phyloP scores from a whole-genome alignment of 768 basidiomycete genomes.

The Boletales sp. region DNA sequence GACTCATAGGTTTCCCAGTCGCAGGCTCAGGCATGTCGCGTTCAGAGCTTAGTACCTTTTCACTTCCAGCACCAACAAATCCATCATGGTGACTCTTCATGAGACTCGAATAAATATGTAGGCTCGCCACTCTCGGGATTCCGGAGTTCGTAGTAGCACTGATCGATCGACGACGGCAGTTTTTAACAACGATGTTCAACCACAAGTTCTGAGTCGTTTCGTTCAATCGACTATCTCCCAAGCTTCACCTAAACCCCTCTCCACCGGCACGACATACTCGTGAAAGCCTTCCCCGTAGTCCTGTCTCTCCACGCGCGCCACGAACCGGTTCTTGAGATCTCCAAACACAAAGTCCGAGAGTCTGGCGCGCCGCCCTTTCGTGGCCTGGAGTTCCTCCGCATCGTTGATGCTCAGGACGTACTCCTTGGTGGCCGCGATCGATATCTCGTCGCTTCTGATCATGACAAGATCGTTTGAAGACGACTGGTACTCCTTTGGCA shows the following conservation, averaged over 20 bases:
- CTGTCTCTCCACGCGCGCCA: neutral
- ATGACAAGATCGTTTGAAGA: neutral
- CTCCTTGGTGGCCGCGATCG: neutral
- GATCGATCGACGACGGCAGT: too few species aligned
- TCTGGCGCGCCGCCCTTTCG: neutral
- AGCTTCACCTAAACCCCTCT: neutral
- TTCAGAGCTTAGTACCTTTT: too few species aligned
- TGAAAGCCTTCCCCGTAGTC: neutral
- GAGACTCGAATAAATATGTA: too few species aligned
- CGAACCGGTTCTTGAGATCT: conserved; percentile 1
- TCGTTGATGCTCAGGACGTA: neutral
- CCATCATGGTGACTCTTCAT: too few species aligned
- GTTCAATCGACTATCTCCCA: conserved; percentile 2
- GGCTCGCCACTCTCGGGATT: too few species aligned
- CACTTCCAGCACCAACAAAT: too few species aligned
- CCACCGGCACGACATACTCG: neutral
- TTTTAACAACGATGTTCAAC: too few species aligned
- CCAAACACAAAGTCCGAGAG: neutral
- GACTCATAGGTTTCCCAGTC: conserved; percentile 3
- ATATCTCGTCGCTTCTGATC: conserved; percentile 2
- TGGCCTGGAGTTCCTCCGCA: neutral
- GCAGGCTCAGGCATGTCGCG: neutral
- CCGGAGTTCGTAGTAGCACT: too few species aligned
- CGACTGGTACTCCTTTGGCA: neutral
- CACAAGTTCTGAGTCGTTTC: too few species aligned